Evolutionary conservation across 2,329 filamentous ascomycete species (phyloP).

Genomic region (Neofusicoccum laricinum): DNA sequence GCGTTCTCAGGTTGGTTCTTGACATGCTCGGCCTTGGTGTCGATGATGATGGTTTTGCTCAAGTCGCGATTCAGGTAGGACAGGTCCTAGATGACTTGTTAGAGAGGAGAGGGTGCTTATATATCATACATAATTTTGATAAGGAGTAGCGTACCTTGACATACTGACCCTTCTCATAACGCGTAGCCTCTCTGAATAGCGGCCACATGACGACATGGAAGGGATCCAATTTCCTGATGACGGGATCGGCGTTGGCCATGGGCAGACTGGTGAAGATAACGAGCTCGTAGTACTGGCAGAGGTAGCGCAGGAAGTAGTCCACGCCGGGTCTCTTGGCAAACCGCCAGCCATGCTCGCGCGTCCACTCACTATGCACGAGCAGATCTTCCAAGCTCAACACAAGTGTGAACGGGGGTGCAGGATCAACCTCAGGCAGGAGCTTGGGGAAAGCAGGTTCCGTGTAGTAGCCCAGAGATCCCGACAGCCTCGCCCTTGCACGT

Average conservation of each 20-base stretch:
- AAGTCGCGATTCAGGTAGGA: conserved; percentile 95
- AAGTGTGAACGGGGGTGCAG: conserved; percentile 84
- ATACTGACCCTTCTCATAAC: conserved; percentile 93
- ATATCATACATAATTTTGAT: neutral
- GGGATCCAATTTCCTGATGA: conserved; percentile 90
- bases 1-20: conserved; percentile 94
- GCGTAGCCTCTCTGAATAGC: conserved; percentile 92
- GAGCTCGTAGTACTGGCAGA: conserved; percentile 96
- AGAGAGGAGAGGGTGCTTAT: neutral
- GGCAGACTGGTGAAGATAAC: conserved; percentile 93
- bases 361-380: conserved; percentile 92
- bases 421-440: conserved; percentile 77
- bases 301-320: conserved; percentile 95
- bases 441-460: conserved; percentile 94
- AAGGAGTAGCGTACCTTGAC: conserved; percentile 67
- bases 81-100: conserved; percentile 67
- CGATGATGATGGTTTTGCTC: conserved; percentile 91
- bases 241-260: conserved; percentile 76
- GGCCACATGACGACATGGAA: conserved; percentile 95
- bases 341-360: conserved; percentile 89
- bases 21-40: conserved; percentile 79
- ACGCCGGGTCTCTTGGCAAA: conserved; percentile 91
- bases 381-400: conserved; percentile 92
- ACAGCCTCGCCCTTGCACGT: conserved; percentile 71
- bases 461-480: conserved; percentile 82